phyloP scores from a whole-genome alignment of 352 stramenopile species.

The Pseudoperonospora humuli region DNA sequence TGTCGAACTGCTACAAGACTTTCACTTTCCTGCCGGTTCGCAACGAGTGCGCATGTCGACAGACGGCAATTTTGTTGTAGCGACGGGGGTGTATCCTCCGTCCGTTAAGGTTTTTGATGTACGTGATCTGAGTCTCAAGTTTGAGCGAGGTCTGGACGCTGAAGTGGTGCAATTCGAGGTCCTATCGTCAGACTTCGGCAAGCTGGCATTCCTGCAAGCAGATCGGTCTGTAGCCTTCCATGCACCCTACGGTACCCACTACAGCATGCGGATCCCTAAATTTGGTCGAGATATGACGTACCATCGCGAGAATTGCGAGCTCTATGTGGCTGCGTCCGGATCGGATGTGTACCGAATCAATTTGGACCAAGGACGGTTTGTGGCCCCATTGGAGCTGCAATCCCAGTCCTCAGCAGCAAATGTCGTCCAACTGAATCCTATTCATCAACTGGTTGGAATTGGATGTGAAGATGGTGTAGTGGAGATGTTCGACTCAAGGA shows the following conservation, averaged over 20 bases:
- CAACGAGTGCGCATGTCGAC: constrained; percentile 91
- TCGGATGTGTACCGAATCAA: constrained; percentile 96
- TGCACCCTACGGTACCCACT: constrained; percentile 96
- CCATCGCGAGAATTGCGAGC: constrained; percentile 92
- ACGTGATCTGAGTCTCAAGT: constrained; percentile 97
- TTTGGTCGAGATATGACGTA: constrained; percentile 97
- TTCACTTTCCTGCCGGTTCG: constrained; percentile 93
- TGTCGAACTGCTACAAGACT: constrained; percentile 98
- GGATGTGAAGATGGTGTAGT: constrained; percentile 93
- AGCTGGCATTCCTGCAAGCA: constrained; percentile 94
- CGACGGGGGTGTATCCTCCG: constrained; percentile 95
- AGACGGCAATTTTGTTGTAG: constrained; percentile 95
- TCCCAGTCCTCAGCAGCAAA: constrained; percentile 65
- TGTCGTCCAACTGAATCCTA: constrained; percentile 83
- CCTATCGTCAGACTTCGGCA: constrained; percentile 95
- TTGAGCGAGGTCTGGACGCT: constrained; percentile 94
- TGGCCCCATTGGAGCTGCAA: constrained; percentile 75
- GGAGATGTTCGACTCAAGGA: constrained; percentile 93
- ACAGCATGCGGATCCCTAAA: constrained; percentile 93
- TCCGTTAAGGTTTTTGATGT: constrained; percentile 93
- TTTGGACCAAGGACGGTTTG: constrained; percentile 96
- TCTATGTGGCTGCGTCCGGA: constrained; percentile 88
- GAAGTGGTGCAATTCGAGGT: constrained; percentile 96
- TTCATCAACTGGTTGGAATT: constrained; percentile 87
- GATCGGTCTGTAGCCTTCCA: constrained; percentile 97